Conservation (phyloP, 2,329 filamentous ascomycete genomes). For the Fusarium oxysporum region DNA sequence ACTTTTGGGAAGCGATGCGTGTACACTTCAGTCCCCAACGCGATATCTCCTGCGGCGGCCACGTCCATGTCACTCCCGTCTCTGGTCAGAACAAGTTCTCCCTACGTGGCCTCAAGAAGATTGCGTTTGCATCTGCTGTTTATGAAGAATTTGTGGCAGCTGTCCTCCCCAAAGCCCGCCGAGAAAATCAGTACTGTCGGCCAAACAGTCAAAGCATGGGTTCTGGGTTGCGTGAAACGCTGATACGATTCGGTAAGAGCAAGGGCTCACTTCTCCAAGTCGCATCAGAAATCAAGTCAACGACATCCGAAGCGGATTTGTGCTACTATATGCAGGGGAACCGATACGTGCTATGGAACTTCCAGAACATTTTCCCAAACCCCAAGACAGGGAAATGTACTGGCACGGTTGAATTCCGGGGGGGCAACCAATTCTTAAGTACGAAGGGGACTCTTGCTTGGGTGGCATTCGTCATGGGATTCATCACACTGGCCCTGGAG, state of each 20-base stretch:
- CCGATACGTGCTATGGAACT: constrained; percentile 56
- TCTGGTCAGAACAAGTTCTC: constrained; percentile 51
- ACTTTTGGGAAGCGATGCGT: constrained; percentile 57
- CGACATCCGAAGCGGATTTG: constrained; percentile 47
- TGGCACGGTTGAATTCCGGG: constrained; percentile 55
- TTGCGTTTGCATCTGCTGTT: constrained; percentile 52
- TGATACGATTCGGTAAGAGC: constrained; percentile 46
- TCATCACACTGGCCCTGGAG: constrained; percentile 52
- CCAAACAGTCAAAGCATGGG: constrained; percentile 49
- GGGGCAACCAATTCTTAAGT: constrained; percentile 54
- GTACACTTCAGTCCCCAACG: constrained; percentile 54
- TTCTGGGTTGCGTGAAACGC: constrained; percentile 46
- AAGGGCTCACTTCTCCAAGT: constrained; percentile 43
- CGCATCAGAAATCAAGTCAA: constrained; percentile 46
- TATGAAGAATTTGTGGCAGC: constrained; percentile 52
- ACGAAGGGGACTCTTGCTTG: constrained; percentile 53
- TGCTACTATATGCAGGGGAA: constrained; percentile 55
- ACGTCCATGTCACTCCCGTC: constrained; percentile 55
- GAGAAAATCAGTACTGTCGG: constrained; percentile 52
- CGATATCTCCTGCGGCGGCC: constrained; percentile 53
- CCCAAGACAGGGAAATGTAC: constrained; percentile 53
- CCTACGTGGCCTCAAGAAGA: constrained; percentile 50
- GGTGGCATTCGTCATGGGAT: constrained; percentile 55
- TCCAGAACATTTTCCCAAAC: constrained; percentile 54
- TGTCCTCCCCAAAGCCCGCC: constrained; percentile 49